phyloP scores from a whole-genome alignment of 495 filamentous ascomycete species.

The Neurospora sp. region DNA sequence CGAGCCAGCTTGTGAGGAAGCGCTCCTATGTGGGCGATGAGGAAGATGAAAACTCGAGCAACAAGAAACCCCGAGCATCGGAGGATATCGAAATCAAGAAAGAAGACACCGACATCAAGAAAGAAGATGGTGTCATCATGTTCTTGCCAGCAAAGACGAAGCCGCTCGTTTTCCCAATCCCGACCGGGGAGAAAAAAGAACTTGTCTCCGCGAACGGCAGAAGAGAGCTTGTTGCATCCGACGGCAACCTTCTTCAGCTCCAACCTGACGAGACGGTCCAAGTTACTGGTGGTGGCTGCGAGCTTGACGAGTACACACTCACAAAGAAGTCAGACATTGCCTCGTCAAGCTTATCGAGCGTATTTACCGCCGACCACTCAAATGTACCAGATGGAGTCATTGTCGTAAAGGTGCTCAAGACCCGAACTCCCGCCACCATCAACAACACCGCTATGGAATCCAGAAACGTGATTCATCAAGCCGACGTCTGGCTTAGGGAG shows the following conservation, averaged over 20 bases:
- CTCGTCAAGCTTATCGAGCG: constrained; percentile 32
- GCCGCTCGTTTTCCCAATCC: constrained; percentile 31
- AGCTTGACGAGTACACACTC: constrained; percentile 35
- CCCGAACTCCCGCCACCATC: constrained; percentile 21
- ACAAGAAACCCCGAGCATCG: constrained; percentile 28
- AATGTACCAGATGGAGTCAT: constrained; percentile 33
- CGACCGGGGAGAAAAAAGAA: constrained; percentile 32
- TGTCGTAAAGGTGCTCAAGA: constrained; percentile 42
- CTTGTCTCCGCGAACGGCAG: constrained; percentile 28
- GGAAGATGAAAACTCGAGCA: constrained; percentile 18
- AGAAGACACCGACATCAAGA: background rate
- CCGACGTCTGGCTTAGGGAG: constrained; percentile 41
- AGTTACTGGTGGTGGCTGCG: constrained; percentile 26
- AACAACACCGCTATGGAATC: constrained; percentile 28
- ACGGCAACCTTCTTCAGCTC: constrained; percentile 26
- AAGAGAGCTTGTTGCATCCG: constrained; percentile 18
- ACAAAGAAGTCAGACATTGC: constrained; percentile 38
- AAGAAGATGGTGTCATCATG: constrained; percentile 35
- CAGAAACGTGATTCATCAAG: constrained; percentile 38
- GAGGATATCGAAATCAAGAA: constrained; percentile 8
- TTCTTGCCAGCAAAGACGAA: constrained; percentile 34
- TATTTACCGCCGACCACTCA: constrained; percentile 40
- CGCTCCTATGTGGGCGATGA: constrained; percentile 31
- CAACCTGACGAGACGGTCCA: constrained; percentile 31
- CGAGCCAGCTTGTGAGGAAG: constrained; percentile 28